phyloP scores from a whole-genome alignment of 495 filamentous ascomycete genomes.

The Xylaria nigripes region DNA sequence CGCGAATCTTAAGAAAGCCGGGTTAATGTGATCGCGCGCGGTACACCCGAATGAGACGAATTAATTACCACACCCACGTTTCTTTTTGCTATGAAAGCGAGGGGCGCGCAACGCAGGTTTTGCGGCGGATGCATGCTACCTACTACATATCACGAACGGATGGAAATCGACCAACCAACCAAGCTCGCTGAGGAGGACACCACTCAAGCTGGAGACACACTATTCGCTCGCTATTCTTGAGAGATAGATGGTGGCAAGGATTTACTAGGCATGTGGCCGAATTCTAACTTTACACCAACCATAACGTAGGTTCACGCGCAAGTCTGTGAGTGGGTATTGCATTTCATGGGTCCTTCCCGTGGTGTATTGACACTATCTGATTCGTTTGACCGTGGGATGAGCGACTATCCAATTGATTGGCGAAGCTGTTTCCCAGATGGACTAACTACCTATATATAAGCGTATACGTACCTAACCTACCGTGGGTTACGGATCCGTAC shows the following conservation, averaged over 20 bases:
- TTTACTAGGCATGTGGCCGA: not conserved
- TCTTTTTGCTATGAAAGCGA: not conserved
- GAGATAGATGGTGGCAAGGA: not conserved
- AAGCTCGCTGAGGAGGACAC: not conserved
- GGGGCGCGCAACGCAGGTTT: not conserved
- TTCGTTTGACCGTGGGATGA: constrained; percentile 29
- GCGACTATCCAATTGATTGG: constrained; percentile 1
- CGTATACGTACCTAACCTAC: not conserved
- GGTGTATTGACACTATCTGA: constrained; percentile 31
- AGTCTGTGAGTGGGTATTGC: constrained; percentile 9
- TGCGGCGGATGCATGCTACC: not conserved
- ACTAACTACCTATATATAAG: not conserved
- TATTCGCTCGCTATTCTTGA: not conserved
- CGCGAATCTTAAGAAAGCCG: constrained; percentile 30
- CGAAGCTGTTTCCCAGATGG: not conserved
- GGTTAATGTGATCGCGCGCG: constrained; percentile 30
- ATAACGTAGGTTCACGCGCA: not conserved
- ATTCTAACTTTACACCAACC: constrained; percentile 3
- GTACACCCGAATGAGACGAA: not conserved
- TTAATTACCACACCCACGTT: not conserved
- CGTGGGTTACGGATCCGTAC: not conserved
- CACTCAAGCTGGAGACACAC: not conserved
- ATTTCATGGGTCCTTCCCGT: constrained; percentile 24
- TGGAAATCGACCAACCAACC: constrained; percentile 3
- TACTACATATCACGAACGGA: not conserved